phyloP scores from a whole-genome alignment of 2,329 filamentous ascomycete species.

The Colletotrichum tropicale region DNA sequence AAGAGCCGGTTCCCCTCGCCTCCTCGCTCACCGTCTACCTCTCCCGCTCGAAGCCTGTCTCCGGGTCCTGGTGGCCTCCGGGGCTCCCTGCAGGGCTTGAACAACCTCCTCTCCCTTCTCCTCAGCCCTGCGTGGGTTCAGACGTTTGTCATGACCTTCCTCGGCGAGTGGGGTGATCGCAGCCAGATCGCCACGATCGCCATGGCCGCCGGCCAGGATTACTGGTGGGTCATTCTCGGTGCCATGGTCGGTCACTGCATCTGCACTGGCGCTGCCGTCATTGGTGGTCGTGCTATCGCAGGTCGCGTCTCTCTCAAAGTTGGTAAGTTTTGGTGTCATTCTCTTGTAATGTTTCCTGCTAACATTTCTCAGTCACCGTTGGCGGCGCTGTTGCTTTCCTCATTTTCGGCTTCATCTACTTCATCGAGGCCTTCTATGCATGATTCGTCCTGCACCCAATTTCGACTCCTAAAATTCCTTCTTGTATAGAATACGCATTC shows the following conservation, averaged over 20 bases:
- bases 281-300: slow-evolving; percentile 91
- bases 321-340: slow-evolving; percentile 68
- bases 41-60: slow-evolving; percentile 66
- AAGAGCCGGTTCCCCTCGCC: slow-evolving; percentile 80
- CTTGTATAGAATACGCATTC: slow-evolving; percentile 9
- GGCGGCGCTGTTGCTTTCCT: slow-evolving; percentile 92
- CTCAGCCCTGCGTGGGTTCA: slow-evolving; percentile 98
- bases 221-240: slow-evolving; percentile 97
- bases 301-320: slow-evolving; percentile 94
- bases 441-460: slow-evolving; percentile 28
- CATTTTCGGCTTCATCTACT: slow-evolving; percentile 89
- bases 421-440: slow-evolving; percentile 76
- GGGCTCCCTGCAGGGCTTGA: slow-evolving; percentile 64
- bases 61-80: slow-evolving; percentile 40
- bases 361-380: slow-evolving; percentile 74
- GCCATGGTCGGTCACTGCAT: slow-evolving; percentile 85
- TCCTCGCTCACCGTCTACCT: slow-evolving; percentile 80
- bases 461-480: background rate
- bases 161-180: slow-evolving; percentile 97
- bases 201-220: slow-evolving; percentile 97
- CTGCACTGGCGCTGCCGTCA: slow-evolving; percentile 89
- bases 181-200: slow-evolving; percentile 98
- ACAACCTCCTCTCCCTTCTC: slow-evolving; percentile 86
- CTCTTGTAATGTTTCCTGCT: slow-evolving; percentile 17
- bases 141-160: slow-evolving; percentile 98